phyloP scores from a whole-genome alignment of 2,329 filamentous ascomycete species.

The Verticillium tricorpus region DNA sequence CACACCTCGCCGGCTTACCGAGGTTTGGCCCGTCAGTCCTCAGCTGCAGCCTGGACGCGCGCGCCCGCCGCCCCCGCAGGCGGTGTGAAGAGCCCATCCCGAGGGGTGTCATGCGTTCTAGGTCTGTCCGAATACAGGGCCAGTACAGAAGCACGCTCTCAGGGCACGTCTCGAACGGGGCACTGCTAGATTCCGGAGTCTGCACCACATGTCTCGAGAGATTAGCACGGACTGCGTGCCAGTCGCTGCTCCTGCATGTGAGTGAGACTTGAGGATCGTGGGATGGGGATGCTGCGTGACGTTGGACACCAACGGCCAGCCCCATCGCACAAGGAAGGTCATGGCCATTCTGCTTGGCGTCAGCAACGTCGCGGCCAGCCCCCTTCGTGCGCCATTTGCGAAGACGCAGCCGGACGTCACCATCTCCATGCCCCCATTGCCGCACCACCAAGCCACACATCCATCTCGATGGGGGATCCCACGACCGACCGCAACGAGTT shows the following conservation, averaged over 20 bases:
- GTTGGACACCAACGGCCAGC: not conserved
- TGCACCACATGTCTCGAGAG: not conserved
- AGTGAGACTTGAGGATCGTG: not conserved
- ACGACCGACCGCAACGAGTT: too few species aligned
- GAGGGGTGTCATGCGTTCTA: not conserved
- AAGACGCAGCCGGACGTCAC: too few species aligned
- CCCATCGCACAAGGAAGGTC: not conserved
- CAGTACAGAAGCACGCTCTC: not conserved
- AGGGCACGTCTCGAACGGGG: not conserved
- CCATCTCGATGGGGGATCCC: too few species aligned
- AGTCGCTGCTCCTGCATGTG: not conserved
- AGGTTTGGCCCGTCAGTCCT: not conserved
- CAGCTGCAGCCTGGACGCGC: not conserved
- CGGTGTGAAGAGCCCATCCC: not conserved
- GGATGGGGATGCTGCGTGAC: not conserved
- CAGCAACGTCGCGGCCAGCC: too few species aligned
- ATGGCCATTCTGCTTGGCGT: too few species aligned
- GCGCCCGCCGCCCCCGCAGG: not conserved
- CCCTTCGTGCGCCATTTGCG: too few species aligned
- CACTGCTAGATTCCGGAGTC: not conserved
- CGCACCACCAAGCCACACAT: too few species aligned
- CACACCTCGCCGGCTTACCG: not conserved
- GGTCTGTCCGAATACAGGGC: not conserved
- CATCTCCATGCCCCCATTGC: too few species aligned
- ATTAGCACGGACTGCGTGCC: not conserved